Base-by-base conservation (phyloP, 2,329 filamentous ascomycete genomes). In the Calonectria fujianensis region DNA sequence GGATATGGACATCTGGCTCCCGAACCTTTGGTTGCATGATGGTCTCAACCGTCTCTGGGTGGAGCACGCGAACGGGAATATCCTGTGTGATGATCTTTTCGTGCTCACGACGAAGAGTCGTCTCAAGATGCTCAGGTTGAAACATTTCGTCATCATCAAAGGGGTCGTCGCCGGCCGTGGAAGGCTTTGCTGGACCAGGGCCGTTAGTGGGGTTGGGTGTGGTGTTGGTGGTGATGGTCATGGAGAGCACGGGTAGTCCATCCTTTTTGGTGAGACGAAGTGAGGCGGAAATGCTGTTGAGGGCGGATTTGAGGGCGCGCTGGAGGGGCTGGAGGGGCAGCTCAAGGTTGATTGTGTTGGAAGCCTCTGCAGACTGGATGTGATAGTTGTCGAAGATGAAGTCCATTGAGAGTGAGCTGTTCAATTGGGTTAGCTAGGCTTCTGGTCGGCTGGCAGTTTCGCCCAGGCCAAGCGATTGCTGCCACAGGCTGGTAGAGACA, bases 341-440 rank as follows among this genome's bases (percentile, higher is more conserved):
- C 86, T 99, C 97, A 77, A 99, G 93, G 86, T 99, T 98, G 86
- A 99, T 98, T 69, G 96, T 95, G 85, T 98, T 98, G 84, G 92
- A 89, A 50, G 88, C 88, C 63, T 96, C 94, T 66, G 94, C 94
- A 65, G 96, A 98, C 84, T 98, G 94, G 79, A 98, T 93, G 69
- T 92, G 91, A 87, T 97, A 98, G 78, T 90, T 89, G 83, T 96
- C 91, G 85, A 99, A 98, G 81, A 99, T 95, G 79, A 95, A 93
- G 82, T 98, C 95, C 90, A 94, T 91, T 31, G 88, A 86, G 32
- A 93, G 86, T 59, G 90, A 91, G 52, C 91, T 92, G 75, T 4
- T 51, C 5, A 35, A 20, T 64, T 61, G 35, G 50, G 74, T 75
- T 54, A 74, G 68, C 54, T 52, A 57, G 51, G 24, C 11, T 41